These are phyloP conservation scores for Dendryphion nanum DNA, from an alignment of 2,329 filamentous ascomycete genomes.

Conservation along the genomic window DNA sequence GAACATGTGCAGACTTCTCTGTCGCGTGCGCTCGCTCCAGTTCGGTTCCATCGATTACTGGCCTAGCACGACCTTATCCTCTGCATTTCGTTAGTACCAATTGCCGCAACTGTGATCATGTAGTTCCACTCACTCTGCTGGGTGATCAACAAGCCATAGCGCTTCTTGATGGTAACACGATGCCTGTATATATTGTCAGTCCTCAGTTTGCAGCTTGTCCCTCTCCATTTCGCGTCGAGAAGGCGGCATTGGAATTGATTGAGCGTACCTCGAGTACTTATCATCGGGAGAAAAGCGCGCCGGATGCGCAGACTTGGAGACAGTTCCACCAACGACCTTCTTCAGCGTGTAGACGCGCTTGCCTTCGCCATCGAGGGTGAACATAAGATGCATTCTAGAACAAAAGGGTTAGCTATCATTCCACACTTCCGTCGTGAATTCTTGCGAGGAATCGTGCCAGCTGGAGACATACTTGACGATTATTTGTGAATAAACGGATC, in stretches of 20 bases:
- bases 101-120: too few species aligned
- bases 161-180: slow-evolving; percentile 90
- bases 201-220: not conserved
- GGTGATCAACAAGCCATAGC: slow-evolving; percentile 83
- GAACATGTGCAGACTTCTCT: too few species aligned
- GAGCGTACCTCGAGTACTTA: slow-evolving; percentile 76
- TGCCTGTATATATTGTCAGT: slow-evolving; percentile 57
- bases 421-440: not conserved
- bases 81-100: slow-evolving; percentile 1
- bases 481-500: not conserved
- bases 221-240: not conserved
- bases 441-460: not conserved
- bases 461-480: not conserved
- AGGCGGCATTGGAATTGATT: not conserved
- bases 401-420: too few species aligned
- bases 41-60: slow-evolving; percentile 1
- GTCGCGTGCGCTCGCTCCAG: too few species aligned
- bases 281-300: slow-evolving; percentile 97
- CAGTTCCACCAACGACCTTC: slow-evolving; percentile 76
- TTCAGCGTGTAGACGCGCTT: slow-evolving; percentile 94
- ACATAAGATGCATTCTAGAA: slow-evolving; percentile 71
- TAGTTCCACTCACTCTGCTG: slow-evolving; percentile 65
- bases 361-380: slow-evolving; percentile 77
- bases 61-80: slow-evolving; percentile 7
- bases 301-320: slow-evolving; percentile 94